Evolutionary conservation across 768 basidiomycete genomes (phyloP).

Genomic region (Pisolithus tinctorius): DNA sequence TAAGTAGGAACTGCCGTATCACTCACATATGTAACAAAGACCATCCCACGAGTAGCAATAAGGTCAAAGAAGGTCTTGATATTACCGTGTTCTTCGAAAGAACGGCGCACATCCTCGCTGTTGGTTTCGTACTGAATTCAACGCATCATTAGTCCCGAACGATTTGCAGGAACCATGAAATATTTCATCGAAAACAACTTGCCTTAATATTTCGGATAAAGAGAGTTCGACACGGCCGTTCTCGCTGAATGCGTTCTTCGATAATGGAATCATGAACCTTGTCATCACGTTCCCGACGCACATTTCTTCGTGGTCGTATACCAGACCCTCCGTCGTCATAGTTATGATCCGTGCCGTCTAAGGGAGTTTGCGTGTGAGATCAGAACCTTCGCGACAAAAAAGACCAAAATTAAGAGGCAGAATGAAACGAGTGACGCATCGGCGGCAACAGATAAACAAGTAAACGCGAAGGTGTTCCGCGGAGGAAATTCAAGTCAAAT

Average conservation of each 20-base stretch:
- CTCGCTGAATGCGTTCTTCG: constrained; percentile 89
- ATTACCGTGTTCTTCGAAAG: constrained; percentile 91
- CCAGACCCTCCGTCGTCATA: constrained; percentile 49
- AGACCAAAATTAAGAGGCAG: constrained; percentile 33
- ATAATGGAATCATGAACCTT: constrained; percentile 88
- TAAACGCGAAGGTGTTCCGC: constrained; percentile 6
- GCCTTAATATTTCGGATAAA: constrained; percentile 99
- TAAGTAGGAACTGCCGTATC: neutral
- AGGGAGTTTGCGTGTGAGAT: constrained; percentile 39
- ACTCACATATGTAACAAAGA: constrained; percentile 97
- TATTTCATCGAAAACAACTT: constrained; percentile 34
- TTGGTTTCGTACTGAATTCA: constrained; percentile 74
- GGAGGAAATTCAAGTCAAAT: constrained; percentile 18
- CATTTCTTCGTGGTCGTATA: constrained; percentile 37
- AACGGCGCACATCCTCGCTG: constrained; percentile 74
- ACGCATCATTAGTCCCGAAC: constrained; percentile 4
- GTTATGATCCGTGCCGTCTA: constrained; percentile 54
- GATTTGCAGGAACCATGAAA: constrained; percentile 5
- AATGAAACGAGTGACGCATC: constrained; percentile 40
- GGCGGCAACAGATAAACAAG: constrained; percentile 17
- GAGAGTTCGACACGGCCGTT: constrained; percentile 90
- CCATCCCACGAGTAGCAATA: constrained; percentile 93
- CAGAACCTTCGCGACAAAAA: constrained; percentile 42
- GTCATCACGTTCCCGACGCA: constrained; percentile 77
- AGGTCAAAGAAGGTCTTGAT: constrained; percentile 98